Evolutionary conservation across 179 eudicot species (phyloP).

Genomic region (Silene vulgaris): DNA sequence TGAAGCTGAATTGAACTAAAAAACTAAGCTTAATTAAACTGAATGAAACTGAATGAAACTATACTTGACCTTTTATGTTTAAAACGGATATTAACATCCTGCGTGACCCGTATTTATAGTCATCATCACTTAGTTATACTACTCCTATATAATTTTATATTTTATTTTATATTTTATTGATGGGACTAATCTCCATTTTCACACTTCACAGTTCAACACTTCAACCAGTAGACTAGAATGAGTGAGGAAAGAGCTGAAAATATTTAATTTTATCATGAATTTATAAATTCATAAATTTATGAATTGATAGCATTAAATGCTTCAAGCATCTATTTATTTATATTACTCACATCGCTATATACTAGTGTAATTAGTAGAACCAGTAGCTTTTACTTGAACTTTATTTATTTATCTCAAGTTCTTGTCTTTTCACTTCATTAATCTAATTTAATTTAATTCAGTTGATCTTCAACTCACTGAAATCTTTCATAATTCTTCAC

Average conservation of each 20-base stretch:
- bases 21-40: too few species aligned
- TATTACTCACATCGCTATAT: constrained; percentile 4
- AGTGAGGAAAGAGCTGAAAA: constrained; percentile 8
- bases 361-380: not conserved
- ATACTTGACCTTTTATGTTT: too few species aligned
- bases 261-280: not conserved
- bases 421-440: constrained; percentile 11
- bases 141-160: not conserved
- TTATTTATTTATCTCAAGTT: not conserved
- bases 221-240: not conserved
- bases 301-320: constrained; percentile 28
- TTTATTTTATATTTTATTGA: not conserved
- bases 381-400: not conserved
- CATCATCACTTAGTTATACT: too few species aligned
- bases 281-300: not conserved
- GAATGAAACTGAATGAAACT: too few species aligned
- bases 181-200: constrained; percentile 19
- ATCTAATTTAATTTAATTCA: not conserved
- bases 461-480: not conserved
- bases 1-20: too few species aligned
- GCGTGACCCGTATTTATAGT: too few species aligned
- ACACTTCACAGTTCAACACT: not conserved
- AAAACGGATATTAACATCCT: too few species aligned
- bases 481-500: not conserved
- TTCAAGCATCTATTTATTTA: constrained; percentile 22